Evolutionary conservation across 192 early-diverging fungal genomes (phyloP), one percentile per base, ranked within the genome.

Genomic region (Backusella psychrophila): DNA sequence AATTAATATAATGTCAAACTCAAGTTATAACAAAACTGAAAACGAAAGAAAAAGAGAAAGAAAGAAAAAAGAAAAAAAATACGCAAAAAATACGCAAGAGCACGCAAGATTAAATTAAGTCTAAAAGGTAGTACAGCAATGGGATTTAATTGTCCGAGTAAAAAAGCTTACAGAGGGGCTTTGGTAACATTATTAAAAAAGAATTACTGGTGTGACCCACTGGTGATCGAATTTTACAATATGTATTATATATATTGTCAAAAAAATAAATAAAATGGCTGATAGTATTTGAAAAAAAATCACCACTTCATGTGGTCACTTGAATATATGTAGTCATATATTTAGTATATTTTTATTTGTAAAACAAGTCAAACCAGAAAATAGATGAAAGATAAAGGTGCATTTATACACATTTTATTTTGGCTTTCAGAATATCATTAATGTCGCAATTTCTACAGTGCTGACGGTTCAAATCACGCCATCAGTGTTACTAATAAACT

Each of bases 391-490:
- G 11, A 23, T 21, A 56, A n/a, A 56, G 21, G 23, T 23, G 53
- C 53, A 59, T 59, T 59, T 9, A 26, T 59, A 59, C 1, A 19
- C 1, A 8, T 53, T 44, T 53, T 59, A 23, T 59, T 59, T 59
- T 59, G 26, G 53, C 23, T 59, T 59, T 59, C 42, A 26, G 70
- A 49, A 46, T 31, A 46, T 46, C 39, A 46, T 46, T 11, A 33
- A 72, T 72, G 70, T 72, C 72, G 72, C 72, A 56, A 74, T 74
- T 23, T 35, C 56, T 74, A 74, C 34, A 26, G 35, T 12, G 4
- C 35, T 26, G 33, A 39, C 21, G n/a, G 34, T 65, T 23, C 31
- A 41, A 65, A 74, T 74, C 72, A 74, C 72, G 72, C 56, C 56
- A 74, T 74, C 56, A 26, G 29, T 56, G 35, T 41, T 38, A 69